Evolutionary conservation across 108 stramenopile species (phyloP), one percentile per base, ranked within the genome.

Genomic region (Pseudonitzschia delicatissima): DNA sequence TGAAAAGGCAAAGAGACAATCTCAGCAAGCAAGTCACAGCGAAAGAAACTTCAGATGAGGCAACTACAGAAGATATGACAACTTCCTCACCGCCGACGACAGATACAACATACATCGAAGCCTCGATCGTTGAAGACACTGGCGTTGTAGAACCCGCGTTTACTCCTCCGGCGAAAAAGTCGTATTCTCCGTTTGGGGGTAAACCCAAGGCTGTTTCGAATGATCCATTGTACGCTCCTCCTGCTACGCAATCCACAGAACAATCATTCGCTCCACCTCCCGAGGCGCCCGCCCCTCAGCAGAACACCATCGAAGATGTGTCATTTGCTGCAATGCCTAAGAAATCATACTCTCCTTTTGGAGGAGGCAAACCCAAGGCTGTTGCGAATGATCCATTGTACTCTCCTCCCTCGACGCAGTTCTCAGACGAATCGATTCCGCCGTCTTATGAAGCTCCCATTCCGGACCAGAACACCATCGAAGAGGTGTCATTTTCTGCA

Each of bases 341-440:
- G 31, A 57, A 57, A 26, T 57, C 55, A 18, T 57, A 57, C 55
- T 57, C 55, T 57, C 55, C 55, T 6, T 57, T 57, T 34, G 47
- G 47, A 48, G 55, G 55, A 13, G 32, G 55, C 12, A 57, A 57
- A 33, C 55, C 55, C 2, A 57, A 33, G 25, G 28, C 55, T 33
- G 55, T 34, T 12, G 33, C 25, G n/a, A 32, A 57, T 8, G 55
- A 57, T 57, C 31, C 55, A 27, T 12, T 57, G 5, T 57, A 57
- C 26, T 2, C 55, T 31, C 55, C 55, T 32, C 55, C 40, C 40
- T 42, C 40, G 13, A 15, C 15, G 15, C n/a, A n/a, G n/a, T n/a
- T n/a, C n/a, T n/a, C n/a, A n/a, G n/a, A n/a, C n/a, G n/a, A n/a
- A n/a, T n/a, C n/a, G n/a, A n/a, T n/a, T n/a, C n/a, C n/a, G n/a